Evolutionary conservation across 2,329 filamentous ascomycete genomes (phyloP).

Genomic region (Lizonia empirigonia): DNA sequence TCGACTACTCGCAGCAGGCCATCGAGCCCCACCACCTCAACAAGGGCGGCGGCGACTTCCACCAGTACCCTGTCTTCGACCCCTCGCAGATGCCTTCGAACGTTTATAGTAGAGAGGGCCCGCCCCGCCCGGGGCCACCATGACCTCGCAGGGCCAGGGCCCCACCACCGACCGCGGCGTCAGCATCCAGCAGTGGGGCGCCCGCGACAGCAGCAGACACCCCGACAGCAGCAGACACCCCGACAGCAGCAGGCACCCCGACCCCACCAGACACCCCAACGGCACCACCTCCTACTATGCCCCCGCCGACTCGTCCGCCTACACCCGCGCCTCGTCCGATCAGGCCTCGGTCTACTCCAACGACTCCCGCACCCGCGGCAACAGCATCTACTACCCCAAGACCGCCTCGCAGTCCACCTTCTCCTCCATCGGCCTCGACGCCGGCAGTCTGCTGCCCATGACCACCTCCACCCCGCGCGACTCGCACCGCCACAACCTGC

Average conservation of each 20-base stretch:
- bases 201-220: constrained; percentile 30
- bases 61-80: constrained; percentile 83
- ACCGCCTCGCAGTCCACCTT: constrained; percentile 57
- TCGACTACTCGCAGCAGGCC: constrained; percentile 72
- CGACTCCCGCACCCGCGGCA: constrained; percentile 63
- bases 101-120: constrained; percentile 56
- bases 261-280: constrained; percentile 25
- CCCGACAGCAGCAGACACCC: constrained; percentile 18
- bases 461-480: constrained; percentile 49
- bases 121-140: constrained; percentile 65
- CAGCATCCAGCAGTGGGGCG: constrained; percentile 79
- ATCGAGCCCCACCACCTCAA: constrained; percentile 83
- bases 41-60: constrained; percentile 77
- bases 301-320: constrained; percentile 52
- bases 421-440: constrained; percentile 52
- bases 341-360: constrained; percentile 69
- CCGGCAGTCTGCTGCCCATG: constrained; percentile 47
- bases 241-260: constrained; percentile 31
- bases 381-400: constrained; percentile 56
- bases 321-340: constrained; percentile 65
- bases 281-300: constrained; percentile 27
- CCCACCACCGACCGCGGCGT: constrained; percentile 68
- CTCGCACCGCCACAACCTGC: constrained; percentile 48
- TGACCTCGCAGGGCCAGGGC: constrained; percentile 65
- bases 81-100: constrained; percentile 57